phyloP scores from a whole-genome alignment of 345 rosid genomes.

The Gossypium arboreum region DNA sequence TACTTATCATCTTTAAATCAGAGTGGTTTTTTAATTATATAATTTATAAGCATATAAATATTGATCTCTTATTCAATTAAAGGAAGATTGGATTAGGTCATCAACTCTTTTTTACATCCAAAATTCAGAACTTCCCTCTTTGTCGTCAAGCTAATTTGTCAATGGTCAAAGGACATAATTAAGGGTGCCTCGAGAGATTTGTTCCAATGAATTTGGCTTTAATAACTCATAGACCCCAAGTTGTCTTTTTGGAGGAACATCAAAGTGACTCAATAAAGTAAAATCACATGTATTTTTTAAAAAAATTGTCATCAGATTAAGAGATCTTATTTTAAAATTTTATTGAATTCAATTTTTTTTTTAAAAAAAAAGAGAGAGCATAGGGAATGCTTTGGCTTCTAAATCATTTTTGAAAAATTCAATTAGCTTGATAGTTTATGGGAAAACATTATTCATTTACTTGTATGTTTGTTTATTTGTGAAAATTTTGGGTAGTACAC shows the following conservation, averaged over 20 bases:
- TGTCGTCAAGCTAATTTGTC: conserved; percentile 30
- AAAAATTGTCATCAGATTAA: neutral
- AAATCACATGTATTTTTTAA: conserved; percentile 6
- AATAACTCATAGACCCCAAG: conserved; percentile 14
- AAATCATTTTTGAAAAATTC: conserved; percentile 15
- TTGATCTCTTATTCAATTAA: neutral
- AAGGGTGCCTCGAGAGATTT: conserved; percentile 24
- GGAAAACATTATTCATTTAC: no score
- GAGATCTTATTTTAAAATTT: no score
- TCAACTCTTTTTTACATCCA: conserved; percentile 14
- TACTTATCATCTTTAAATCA: no score
- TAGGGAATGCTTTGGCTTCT: conserved; percentile 20
- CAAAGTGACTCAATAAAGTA: conserved; percentile 12
- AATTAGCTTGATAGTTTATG: conserved; percentile 5
- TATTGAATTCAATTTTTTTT: no score
- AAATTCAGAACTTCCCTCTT: conserved; percentile 23
- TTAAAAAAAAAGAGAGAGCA: neutral
- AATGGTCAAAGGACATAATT: conserved; percentile 40
- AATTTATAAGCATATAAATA: no score
- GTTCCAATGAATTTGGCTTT: conserved; percentile 40
- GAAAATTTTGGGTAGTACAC: no score
- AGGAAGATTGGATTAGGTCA: conserved; percentile 25
- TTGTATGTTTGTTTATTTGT: no score
- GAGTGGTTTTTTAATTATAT: no score
- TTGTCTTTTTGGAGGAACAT: conserved; percentile 15